phyloP scores from a whole-genome alignment of 805 yeast species.

The Nakazawaea laoshanensis region DNA sequence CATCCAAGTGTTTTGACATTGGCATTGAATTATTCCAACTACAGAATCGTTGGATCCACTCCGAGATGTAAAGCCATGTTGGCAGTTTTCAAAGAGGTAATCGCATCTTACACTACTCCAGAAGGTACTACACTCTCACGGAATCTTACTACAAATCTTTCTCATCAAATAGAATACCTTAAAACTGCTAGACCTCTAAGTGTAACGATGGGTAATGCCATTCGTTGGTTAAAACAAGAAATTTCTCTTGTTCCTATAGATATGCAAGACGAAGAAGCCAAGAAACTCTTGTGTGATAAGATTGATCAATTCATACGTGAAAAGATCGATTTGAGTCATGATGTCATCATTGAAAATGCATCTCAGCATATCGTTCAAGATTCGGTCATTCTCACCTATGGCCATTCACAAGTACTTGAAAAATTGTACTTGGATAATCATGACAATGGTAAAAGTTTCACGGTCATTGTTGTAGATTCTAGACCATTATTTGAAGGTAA shows the following conservation, averaged over 20 bases:
- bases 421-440: slow-evolving; percentile 68
- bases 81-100: slow-evolving; percentile 73
- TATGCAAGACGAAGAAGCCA: slow-evolving; percentile 59
- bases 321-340: slow-evolving; percentile 75
- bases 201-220: slow-evolving; percentile 95
- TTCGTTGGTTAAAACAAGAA: slow-evolving; percentile 94
- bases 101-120: slow-evolving; percentile 77
- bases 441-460: slow-evolving; percentile 54
- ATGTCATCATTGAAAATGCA: slow-evolving; percentile 75
- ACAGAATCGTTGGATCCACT: slow-evolving; percentile 83
- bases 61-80: slow-evolving; percentile 82
- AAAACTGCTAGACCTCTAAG: slow-evolving; percentile 87
- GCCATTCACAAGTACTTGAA: slow-evolving; percentile 77
- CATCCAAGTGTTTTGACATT: slow-evolving; percentile 81
- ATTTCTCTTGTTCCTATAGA: slow-evolving; percentile 78
- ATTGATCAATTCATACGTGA: slow-evolving; percentile 81
- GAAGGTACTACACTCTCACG: slow-evolving; percentile 77
- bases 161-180: slow-evolving; percentile 88
- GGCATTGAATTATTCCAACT: slow-evolving; percentile 74
- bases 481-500: slow-evolving; percentile 94
- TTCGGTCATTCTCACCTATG: slow-evolving; percentile 78
- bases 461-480: slow-evolving; percentile 83
- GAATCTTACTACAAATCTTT: slow-evolving; percentile 78
- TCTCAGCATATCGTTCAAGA: slow-evolving; percentile 67
- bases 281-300: slow-evolving; percentile 47